Conservation (phyloP, 2,329 filamentous ascomycete genomes). For the Cadophora gregata region DNA sequence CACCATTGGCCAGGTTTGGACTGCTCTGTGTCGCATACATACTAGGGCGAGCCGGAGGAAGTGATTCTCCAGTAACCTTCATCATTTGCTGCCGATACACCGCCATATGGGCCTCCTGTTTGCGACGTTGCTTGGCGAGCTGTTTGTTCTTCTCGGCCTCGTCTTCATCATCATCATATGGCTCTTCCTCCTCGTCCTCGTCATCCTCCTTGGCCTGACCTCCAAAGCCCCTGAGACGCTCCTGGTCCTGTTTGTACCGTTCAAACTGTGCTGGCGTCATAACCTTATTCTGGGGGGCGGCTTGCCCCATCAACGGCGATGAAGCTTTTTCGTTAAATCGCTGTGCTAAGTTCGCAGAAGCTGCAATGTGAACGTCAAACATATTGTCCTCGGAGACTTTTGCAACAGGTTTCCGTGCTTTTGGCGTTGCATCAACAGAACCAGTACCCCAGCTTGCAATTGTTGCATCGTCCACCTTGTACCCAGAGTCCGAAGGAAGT, state of each 20-base stretch:
- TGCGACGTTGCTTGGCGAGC: conserved; percentile 76
- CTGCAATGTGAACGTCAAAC: conserved; percentile 41
- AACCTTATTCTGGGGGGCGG: conserved; percentile 69
- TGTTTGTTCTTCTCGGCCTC: conserved; percentile 77
- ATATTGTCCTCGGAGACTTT: conserved; percentile 39
- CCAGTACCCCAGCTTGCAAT: conserved; percentile 31
- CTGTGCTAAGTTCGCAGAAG: conserved; percentile 40
- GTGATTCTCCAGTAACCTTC: conserved; percentile 84
- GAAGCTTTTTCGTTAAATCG: conserved; percentile 37
- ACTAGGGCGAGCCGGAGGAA: conserved; percentile 57
- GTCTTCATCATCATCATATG: conserved; percentile 78
- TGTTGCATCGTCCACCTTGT: conserved; percentile 32
- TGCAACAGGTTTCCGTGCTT: conserved; percentile 33
- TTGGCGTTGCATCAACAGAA: conserved; percentile 37
- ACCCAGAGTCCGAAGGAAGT: conserved; percentile 32
- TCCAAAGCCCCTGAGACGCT: conserved; percentile 58
- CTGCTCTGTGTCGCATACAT: conserved; percentile 65
- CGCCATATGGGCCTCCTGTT: conserved; percentile 88
- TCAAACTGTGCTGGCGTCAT: conserved; percentile 93
- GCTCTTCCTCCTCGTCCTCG: conserved; percentile 66
- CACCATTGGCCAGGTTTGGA: conserved; percentile 58
- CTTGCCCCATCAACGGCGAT: conserved; percentile 25
- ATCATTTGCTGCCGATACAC: conserved; percentile 96
- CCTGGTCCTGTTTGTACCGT: conserved; percentile 76
- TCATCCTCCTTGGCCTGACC: conserved; percentile 57